Evolutionary conservation across 2,329 filamentous ascomycete genomes (phyloP), one percentile per base, ranked within the genome.

Genomic region (Aspergillus brunneoviolaceus): DNA sequence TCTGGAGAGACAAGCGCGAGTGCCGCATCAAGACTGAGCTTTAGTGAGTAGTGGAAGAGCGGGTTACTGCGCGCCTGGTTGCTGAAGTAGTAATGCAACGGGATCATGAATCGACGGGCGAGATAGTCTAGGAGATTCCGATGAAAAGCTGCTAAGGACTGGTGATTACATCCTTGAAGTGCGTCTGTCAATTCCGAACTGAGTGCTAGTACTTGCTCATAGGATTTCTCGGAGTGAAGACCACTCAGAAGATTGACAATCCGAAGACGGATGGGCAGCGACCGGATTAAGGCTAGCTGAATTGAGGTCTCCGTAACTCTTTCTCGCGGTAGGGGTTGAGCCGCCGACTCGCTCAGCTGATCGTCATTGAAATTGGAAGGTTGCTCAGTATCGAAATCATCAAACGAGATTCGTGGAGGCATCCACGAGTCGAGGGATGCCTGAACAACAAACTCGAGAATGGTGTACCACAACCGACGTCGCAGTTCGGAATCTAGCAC

Each of bases 381-480:
- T 5, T 68, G 57, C 23, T 55, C 57, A 3, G 71, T 76, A 55
- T 72, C 73, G 55, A 69, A 77, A n/a, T 77, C 73, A 1, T 64
- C 63, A 4, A 58, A 42, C 6, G 69, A 66, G 16, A 76, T 67
- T 27, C 67, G 65, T 1, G 73, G 72, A 1, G 66, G 57, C 63
- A 72, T 67, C 0, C 65, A 73, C 1, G 72, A 67, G 50, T 73
- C 72, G 14, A 76, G 53, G 12, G 69, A 65, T 0, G 73, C 63
- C 48, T 77, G 74, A 0, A 73, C 47, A 25, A 63, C 62, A 27
- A 77, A 59, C 55, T 77, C 74, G 4, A 76, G 42, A n/a, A 77
- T 69, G 0, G 73, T 76, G 31, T 69, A 70, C 74, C 74, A 76
- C 3, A 77, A 61, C 25, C 71, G 60, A 49, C 74, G 60, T 19